phyloP scores from a whole-genome alignment of 2,329 filamentous ascomycete genomes.

The Fusarium odoratissimum region DNA sequence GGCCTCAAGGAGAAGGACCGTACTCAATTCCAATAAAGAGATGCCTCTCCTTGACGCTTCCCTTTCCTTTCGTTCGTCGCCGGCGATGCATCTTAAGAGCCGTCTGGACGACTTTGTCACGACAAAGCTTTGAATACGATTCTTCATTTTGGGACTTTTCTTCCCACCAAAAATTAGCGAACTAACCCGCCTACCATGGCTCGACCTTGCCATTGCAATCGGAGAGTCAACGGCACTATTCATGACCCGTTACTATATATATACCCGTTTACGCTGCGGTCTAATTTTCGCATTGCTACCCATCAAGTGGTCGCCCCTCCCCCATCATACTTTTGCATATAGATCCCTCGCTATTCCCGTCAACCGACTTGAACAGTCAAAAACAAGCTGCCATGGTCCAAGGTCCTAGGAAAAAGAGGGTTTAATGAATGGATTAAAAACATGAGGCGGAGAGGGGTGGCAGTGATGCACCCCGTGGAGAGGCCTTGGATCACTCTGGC shows the following conservation, averaged over 20 bases:
- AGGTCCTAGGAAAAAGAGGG: conserved; percentile 30
- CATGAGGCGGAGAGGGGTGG: conserved; percentile 25
- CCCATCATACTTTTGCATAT: conserved; percentile 30
- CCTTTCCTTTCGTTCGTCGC: conserved; percentile 37
- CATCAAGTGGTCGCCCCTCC: conserved; percentile 38
- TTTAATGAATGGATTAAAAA: conserved; percentile 13
- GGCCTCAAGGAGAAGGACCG: conserved; percentile 90
- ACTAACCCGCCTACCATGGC: conserved; percentile 36
- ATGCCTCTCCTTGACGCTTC: conserved; percentile 19
- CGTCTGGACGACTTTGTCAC: conserved; percentile 44
- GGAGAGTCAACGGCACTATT: conserved; percentile 38
- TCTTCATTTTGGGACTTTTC: conserved; percentile 21
- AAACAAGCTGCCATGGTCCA: conserved; percentile 37
- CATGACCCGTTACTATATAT: conserved; percentile 48
- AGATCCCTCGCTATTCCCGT: conserved; percentile 3
- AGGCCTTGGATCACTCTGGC: conserved; percentile 43
- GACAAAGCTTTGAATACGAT: conserved; percentile 40
- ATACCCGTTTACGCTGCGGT: conserved; percentile 49
- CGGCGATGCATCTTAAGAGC: conserved; percentile 42
- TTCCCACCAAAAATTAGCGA: conserved; percentile 33
- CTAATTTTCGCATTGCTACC: conserved; percentile 45
- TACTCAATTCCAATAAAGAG: conserved; percentile 51
- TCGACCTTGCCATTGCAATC: conserved; percentile 31
- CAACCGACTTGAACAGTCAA: conserved; percentile 21
- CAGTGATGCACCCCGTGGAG: conserved; percentile 31